A percentile compares a stretch with the other conserved stretches of the same genome.
phyloP scores from a whole-genome alignment of 1,284 basidiomycete species.

The Moesziomyces globuligerus region DNA sequence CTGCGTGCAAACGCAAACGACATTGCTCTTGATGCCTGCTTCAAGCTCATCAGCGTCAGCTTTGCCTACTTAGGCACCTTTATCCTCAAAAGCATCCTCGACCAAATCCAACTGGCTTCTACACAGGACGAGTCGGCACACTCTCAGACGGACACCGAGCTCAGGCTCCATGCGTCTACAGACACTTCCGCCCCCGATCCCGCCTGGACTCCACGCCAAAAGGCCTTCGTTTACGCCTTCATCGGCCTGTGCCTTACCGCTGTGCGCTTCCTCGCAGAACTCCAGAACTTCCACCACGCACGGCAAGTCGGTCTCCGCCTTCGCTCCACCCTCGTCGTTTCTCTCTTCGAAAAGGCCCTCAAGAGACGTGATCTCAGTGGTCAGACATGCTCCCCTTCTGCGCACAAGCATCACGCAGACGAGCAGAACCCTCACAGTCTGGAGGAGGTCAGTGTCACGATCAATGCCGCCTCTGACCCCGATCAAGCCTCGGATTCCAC shows the following conservation, averaged over 20 bases:
- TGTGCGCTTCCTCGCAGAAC: constrained; percentile 49
- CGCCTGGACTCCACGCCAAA: constrained; percentile 47
- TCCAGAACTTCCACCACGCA: constrained; percentile 64
- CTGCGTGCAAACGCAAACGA: constrained; percentile 52
- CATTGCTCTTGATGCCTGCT: constrained; percentile 49
- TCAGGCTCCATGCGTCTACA: no score
- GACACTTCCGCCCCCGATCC: background rate
- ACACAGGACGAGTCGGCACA: constrained; percentile 2
- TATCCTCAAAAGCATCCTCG: constrained; percentile 52
- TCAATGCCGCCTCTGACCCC: background rate
- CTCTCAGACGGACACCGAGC: no score
- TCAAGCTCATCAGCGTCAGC: constrained; percentile 53
- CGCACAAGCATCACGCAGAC: background rate
- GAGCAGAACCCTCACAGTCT: background rate
- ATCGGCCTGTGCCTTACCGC: constrained; percentile 44
- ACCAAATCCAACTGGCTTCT: constrained; percentile 37
- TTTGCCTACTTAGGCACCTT: constrained; percentile 54
- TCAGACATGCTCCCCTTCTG: constrained; percentile 10
- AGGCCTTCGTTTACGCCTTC: constrained; percentile 49
- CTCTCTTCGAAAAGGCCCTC: constrained; percentile 64
- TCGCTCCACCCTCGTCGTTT: constrained; percentile 59
- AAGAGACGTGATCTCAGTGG: constrained; percentile 57
- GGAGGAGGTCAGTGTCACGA: background rate
- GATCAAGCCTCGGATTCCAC: background rate
- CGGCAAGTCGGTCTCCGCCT: constrained; percentile 64